These are phyloP conservation scores for Pistacia integerrima DNA, from an alignment of 345 rosid genomes.

Conservation along the genomic window DNA sequence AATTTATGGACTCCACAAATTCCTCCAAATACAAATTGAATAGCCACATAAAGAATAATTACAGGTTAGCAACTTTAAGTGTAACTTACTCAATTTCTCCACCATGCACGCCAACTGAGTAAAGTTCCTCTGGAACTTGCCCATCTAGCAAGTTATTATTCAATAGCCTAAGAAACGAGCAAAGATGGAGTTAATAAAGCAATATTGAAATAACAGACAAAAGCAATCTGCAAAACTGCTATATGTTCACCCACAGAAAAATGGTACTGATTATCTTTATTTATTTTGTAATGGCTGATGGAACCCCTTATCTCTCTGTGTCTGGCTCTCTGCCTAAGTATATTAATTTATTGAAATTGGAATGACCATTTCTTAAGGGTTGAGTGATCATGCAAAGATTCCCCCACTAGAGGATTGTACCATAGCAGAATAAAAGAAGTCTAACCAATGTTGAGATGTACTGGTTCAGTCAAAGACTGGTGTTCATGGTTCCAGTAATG, in stretches of 20 bases:
- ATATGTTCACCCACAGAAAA: not conserved
- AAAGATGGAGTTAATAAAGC: not conserved
- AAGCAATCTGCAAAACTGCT: not conserved
- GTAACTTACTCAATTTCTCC: slow-evolving; percentile 83
- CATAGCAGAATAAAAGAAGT: not conserved
- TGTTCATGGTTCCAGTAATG: too few relatives aligned
- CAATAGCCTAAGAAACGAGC: slow-evolving; percentile 54
- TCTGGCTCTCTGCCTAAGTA: not conserved
- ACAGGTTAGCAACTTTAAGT: not conserved
- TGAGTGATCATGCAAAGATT: not conserved
- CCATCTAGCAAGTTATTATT: slow-evolving; percentile 77
- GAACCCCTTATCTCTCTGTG: not conserved
- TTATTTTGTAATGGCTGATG: not conserved
- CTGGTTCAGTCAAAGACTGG: not conserved
- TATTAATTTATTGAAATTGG: not conserved
- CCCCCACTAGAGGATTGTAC: not conserved
- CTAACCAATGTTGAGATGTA: not conserved
- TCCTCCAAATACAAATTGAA: not conserved
- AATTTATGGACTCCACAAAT: not conserved
- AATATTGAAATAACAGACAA: not conserved
- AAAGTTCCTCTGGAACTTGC: slow-evolving; percentile 80
- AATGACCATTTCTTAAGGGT: not conserved
- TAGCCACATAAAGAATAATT: not conserved
- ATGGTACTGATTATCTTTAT: too few relatives aligned
- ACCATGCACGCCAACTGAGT: slow-evolving; percentile 88